Percentiles rank a stretch among this genome's conserved stretches.
These are phyloP conservation scores for Ochetophila trinervis DNA, from an alignment of 306 rosid species.

Conservation along the genomic window DNA sequence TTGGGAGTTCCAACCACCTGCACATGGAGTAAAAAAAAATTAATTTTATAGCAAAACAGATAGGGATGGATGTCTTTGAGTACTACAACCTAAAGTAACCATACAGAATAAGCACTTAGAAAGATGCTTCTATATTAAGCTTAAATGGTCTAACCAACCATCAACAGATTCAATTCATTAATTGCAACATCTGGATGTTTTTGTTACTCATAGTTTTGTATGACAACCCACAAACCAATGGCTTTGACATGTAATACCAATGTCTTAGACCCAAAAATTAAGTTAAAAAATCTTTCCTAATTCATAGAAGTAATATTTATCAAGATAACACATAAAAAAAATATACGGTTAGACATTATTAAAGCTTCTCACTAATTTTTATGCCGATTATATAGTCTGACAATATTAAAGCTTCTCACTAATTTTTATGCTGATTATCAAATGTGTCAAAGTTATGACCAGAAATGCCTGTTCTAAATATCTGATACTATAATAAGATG, in stretches of 20 bases:
- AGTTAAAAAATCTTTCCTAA: too few species aligned
- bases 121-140: neutral
- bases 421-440: too few species aligned
- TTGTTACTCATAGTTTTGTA: neutral
- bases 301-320: neutral
- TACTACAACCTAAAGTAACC: neutral
- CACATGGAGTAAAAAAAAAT: conserved; percentile 9
- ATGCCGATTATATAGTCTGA: too few species aligned
- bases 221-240: neutral
- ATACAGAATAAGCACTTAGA: too few species aligned
- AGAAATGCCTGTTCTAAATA: too few species aligned
- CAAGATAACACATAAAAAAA: neutral
- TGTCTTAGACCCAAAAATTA: too few species aligned
- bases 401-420: too few species aligned
- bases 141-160: conserved; percentile 1
- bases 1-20: conserved; percentile 99
- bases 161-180: neutral
- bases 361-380: too few species aligned
- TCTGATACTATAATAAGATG: neutral
- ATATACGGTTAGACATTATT: neutral
- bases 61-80: neutral
- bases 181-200: neutral
- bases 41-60: conserved; percentile 7
- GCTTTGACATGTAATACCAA: too few species aligned
- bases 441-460: too few species aligned